Conservation (phyloP, 305 asterid species). For the Rubia peregrina region DNA sequence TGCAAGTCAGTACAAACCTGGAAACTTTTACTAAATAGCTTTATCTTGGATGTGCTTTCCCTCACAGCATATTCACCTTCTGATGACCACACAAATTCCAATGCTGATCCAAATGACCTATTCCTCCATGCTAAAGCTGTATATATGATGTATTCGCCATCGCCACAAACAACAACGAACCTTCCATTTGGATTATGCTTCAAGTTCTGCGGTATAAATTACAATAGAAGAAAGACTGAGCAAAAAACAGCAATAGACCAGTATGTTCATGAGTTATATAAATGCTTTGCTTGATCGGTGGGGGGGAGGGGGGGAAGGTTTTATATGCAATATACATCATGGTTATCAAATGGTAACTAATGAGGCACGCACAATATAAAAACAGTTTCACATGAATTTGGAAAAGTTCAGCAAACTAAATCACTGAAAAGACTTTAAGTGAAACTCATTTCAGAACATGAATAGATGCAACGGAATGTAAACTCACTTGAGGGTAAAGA, state of each 20-base stretch:
- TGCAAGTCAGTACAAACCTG: constrained; percentile 39
- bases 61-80: constrained; percentile 95
- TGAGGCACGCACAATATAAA: background rate
- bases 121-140: constrained; percentile 98
- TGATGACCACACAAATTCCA: constrained; percentile 89
- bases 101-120: constrained; percentile 82
- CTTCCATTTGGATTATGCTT: constrained; percentile 95
- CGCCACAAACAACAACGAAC: constrained; percentile 93
- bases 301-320: background rate
- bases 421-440: background rate
- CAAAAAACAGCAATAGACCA: background rate
- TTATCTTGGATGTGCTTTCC: constrained; percentile 85
- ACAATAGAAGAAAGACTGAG: background rate
- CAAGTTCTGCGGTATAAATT: constrained; percentile 45
- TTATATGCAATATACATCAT: background rate
- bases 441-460: background rate
- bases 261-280: background rate
- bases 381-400: background rate
- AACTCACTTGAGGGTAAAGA: constrained; percentile 85
- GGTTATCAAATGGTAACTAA: background rate
- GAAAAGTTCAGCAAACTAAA: background rate
- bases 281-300: background rate
- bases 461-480: constrained; percentile 14
- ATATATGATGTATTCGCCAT: constrained; percentile 85
- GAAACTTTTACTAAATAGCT: constrained; percentile 69